Evolutionary conservation across 805 yeast genomes (phyloP), one percentile per base, ranked within the genome.

Genomic region (Ogataea henricii): DNA sequence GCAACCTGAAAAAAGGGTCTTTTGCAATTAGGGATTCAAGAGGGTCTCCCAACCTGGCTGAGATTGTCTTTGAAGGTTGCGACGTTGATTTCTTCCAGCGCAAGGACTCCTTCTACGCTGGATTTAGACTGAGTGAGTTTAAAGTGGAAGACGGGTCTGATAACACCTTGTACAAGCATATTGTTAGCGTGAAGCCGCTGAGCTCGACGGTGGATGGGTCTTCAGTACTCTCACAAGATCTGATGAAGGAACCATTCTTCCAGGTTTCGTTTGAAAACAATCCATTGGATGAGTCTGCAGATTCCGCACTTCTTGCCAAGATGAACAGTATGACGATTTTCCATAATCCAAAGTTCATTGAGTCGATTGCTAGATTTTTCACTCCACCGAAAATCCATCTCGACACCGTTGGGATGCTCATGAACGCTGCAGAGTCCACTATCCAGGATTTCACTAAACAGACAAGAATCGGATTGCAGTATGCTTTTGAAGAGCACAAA

Each of bases 361-460:
- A 90, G 56, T 86, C 82, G 48, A 74, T 94, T 42, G 75, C 79
- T 13, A 69, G 65, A 48, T 92, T 95, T 60, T 94, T 94, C 73
- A 82, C 78, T 40, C 96, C 97, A 1, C 96, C 97, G 17, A 82
- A 82, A 49, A 82, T 82, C 22, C 96, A 91, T 57, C 73, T 83
- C 47, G 96, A 91, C 59, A 90, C 97, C 0, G 82, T 94, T 18
- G 92, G 90, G 30, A 94, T 94, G 8, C 80, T 95, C 21, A 81
- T 94, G 81, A 85, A 81, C 65, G 98, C 97, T 1, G 99, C 99
- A 0, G 96, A 91, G 52, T 88, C 91, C 0, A 91, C 97, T 0
- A 86, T 94, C 48, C 97, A 90, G 60, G 97, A 95, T 1, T 73
- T 94, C 53, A 84, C 97, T 0, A 74, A 83, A 21, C 96, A 90